Evolutionary conservation across 2,329 filamentous ascomycete genomes (phyloP).

Genomic region (Microsporum audouinii): DNA sequence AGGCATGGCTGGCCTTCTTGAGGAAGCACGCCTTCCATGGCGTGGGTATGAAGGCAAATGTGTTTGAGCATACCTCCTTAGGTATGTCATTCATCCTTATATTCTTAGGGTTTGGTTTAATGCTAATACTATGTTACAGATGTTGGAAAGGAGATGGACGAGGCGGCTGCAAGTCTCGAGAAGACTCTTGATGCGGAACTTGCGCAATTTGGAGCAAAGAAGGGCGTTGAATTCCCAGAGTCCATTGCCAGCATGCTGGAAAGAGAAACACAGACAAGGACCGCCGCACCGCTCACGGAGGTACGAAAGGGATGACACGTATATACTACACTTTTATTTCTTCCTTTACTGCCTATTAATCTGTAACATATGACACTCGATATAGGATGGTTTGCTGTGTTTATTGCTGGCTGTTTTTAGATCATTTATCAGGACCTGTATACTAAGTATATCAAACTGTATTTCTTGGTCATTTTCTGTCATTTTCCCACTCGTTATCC

Average conservation of each 20-base stretch:
- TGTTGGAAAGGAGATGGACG: slow-evolving; percentile 32
- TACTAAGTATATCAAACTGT: not conserved
- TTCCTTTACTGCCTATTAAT: not conserved
- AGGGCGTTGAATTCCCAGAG: slow-evolving; percentile 19
- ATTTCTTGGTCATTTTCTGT: not conserved
- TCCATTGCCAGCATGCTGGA: slow-evolving; percentile 28
- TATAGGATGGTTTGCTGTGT: slow-evolving; percentile 1
- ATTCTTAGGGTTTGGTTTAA: slow-evolving; percentile 6
- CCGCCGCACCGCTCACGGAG: slow-evolving; percentile 26
- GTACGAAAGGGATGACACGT: slow-evolving; percentile 20
- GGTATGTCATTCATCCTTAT: slow-evolving; percentile 39
- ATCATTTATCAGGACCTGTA: slow-evolving; percentile 1
- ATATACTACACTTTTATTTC: not conserved
- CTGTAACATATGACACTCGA: slow-evolving; percentile 5
- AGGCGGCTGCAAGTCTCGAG: slow-evolving; percentile 27
- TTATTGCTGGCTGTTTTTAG: not conserved
- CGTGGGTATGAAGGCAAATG: slow-evolving; percentile 98
- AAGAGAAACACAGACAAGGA: slow-evolving; percentile 27
- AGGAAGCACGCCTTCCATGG: slow-evolving; percentile 88
- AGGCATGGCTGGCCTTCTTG: slow-evolving; percentile 84
- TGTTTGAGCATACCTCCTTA: slow-evolving; percentile 74
- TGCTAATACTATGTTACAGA: slow-evolving; percentile 21
- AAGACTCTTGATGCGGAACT: slow-evolving; percentile 31
- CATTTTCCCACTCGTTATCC: not conserved
- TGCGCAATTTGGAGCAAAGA: slow-evolving; percentile 32